Conservation (phyloP, 2,329 filamentous ascomycete genomes). For the Xylariaceae sp. region DNA sequence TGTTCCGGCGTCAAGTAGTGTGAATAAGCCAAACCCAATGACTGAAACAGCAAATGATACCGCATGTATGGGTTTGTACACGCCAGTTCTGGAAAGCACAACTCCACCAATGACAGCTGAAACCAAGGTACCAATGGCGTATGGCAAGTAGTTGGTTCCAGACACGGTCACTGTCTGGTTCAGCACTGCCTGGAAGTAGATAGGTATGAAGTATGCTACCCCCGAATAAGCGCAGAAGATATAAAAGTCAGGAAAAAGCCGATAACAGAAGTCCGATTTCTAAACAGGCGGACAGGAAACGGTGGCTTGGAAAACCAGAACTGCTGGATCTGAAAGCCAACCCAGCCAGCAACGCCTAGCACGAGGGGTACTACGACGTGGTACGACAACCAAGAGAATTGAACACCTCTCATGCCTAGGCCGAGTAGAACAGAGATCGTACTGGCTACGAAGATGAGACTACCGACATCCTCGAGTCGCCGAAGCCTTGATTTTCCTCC, state of each 20-base stretch:
- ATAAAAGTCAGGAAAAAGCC: constrained; percentile 35
- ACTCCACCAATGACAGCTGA: constrained; percentile 30
- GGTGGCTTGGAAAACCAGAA: constrained; percentile 18
- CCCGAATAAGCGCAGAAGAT: constrained; percentile 33
- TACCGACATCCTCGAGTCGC: constrained; percentile 37
- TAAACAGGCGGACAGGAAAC: constrained; percentile 35
- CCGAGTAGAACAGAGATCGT: constrained; percentile 35
- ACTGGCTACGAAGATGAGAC: constrained; percentile 32
- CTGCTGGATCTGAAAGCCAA: constrained; percentile 7
- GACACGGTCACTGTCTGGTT: constrained; percentile 21
- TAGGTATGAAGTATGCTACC: constrained; percentile 36
- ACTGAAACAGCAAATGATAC: constrained; percentile 28
- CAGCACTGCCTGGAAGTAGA: constrained; percentile 43
- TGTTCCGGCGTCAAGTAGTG: constrained; percentile 24
- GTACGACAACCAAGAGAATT: constrained; percentile 17
- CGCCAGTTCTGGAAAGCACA: constrained; percentile 33
- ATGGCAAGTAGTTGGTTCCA: constrained; percentile 32
- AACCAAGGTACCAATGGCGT: constrained; percentile 23
- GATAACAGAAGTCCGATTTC: constrained; percentile 36
- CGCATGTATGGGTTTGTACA: constrained; percentile 32
- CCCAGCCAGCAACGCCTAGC: constrained; percentile 9
- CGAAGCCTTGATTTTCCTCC: too few species aligned
- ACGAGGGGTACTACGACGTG: constrained; percentile 14
- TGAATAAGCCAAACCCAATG: constrained; percentile 29
- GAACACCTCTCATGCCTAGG: constrained; percentile 26